Evolutionary conservation across 768 basidiomycete species (phyloP).

Genomic region (Harrya chromipes): DNA sequence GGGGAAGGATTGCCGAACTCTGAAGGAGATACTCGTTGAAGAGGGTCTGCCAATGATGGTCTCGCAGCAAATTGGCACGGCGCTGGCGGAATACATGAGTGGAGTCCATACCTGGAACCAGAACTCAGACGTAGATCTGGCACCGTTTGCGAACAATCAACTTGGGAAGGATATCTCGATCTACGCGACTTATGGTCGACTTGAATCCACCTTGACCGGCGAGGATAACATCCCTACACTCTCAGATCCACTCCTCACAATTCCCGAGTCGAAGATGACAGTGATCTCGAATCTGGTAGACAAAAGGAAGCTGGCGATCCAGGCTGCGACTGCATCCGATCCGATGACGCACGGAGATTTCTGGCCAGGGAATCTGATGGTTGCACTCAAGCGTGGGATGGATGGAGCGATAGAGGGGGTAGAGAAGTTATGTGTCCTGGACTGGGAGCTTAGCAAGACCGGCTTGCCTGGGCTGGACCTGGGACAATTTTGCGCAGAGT

Average conservation of each 20-base stretch:
- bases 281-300: constrained; percentile 33
- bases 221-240: constrained; percentile 34
- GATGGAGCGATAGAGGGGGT: constrained; percentile 29
- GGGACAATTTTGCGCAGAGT: constrained; percentile 63
- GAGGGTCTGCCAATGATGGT: constrained; percentile 29
- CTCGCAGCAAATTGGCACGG: constrained; percentile 46
- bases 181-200: constrained; percentile 42
- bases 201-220: constrained; percentile 39
- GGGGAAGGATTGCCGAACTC: constrained; percentile 36
- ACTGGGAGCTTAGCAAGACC: constrained; percentile 63
- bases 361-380: constrained; percentile 67
- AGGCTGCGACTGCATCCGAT: constrained; percentile 25
- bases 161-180: constrained; percentile 41
- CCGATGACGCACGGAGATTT: constrained; percentile 53
- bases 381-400: constrained; percentile 34
- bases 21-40: constrained; percentile 42
- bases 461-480: constrained; percentile 59
- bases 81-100: constrained; percentile 55
- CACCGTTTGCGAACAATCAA: constrained; percentile 39
- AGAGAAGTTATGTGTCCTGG: constrained; percentile 47
- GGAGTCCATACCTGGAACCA: constrained; percentile 48
- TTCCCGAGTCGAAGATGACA: constrained; percentile 36
- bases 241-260: constrained; percentile 39
- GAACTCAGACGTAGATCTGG: constrained; percentile 26
- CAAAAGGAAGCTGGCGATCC: constrained; percentile 31